A percentile compares a stretch with the other conserved stretches of the same genome.
phyloP scores from a whole-genome alignment of 371 early-diverging fungal species.

The Mortierella sp. region DNA sequence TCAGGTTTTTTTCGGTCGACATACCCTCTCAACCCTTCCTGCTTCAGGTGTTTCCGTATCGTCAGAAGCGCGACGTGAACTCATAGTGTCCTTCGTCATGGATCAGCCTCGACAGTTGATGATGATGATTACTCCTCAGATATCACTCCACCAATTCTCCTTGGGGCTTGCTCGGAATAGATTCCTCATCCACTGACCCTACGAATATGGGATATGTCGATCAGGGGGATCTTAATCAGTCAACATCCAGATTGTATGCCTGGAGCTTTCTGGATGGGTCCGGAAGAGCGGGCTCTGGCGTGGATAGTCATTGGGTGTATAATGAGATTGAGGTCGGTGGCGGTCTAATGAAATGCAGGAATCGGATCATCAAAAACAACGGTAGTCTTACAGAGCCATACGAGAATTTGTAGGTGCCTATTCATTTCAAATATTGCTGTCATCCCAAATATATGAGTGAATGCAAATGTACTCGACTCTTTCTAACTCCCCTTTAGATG shows the following conservation, averaged over 20 bases:
- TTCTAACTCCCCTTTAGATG: neutral
- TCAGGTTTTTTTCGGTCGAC: neutral
- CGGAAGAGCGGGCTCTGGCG: constrained; percentile 26
- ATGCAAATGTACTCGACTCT: constrained; percentile 5
- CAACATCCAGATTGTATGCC: constrained; percentile 14
- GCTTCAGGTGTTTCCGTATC: neutral
- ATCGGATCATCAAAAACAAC: constrained; percentile 26
- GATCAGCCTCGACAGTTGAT: too few species aligned
- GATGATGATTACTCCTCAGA: constrained; percentile 1
- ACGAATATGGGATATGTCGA: constrained; percentile 23
- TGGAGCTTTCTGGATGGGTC: constrained; percentile 20
- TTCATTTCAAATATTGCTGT: neutral
- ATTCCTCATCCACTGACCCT: constrained; percentile 12
- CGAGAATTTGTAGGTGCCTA: constrained; percentile 22
- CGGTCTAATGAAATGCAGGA: constrained; percentile 30
- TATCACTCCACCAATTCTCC: constrained; percentile 14
- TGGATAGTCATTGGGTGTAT: constrained; percentile 9
- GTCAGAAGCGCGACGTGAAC: too few species aligned
- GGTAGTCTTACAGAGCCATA: constrained; percentile 26
- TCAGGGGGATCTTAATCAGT: constrained; percentile 6
- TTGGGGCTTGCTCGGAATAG: constrained; percentile 3
- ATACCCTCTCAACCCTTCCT: constrained; percentile 3
- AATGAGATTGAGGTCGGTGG: constrained; percentile 13
- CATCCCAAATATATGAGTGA: constrained; percentile 5
- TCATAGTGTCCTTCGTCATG: too few species aligned